Conservation (phyloP, 768 basidiomycete species). For the Pulveroboletus sp. region DNA sequence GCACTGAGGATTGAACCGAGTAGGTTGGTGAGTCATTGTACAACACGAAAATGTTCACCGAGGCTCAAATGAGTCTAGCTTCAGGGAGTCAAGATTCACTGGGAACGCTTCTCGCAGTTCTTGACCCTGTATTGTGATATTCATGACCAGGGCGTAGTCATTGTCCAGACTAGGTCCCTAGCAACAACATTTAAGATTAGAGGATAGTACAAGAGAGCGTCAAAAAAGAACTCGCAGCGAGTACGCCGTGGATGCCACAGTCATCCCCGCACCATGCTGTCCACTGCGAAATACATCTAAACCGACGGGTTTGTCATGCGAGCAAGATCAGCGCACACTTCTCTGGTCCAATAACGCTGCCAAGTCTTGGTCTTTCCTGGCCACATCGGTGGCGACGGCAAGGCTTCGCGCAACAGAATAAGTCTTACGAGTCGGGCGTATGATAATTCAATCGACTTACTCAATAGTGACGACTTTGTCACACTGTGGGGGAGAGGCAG, state of each 20-base stretch:
- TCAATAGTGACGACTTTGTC: slow-evolving; percentile 15
- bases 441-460: slow-evolving; percentile 2
- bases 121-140: not conserved
- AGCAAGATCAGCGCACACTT: slow-evolving; percentile 7
- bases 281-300: slow-evolving; percentile 12
- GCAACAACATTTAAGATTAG: not conserved
- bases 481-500: slow-evolving; percentile 1
- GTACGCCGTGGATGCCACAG: slow-evolving; percentile 14
- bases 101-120: slow-evolving; percentile 7
- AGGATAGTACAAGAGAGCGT: not conserved
- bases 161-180: slow-evolving; percentile 10
- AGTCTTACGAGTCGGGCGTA: not conserved
- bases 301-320: not conserved
- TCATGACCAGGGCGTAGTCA: slow-evolving; percentile 18
- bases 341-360: slow-evolving; percentile 3
- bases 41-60: slow-evolving; percentile 5
- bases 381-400: slow-evolving; percentile 12
- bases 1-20: slow-evolving; percentile 21
- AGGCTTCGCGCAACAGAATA: slow-evolving; percentile 7
- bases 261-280: slow-evolving; percentile 22
- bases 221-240: slow-evolving; percentile 14
- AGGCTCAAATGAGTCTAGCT: slow-evolving; percentile 18
- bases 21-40: not conserved
- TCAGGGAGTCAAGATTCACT: slow-evolving; percentile 12
- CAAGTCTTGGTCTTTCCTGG: slow-evolving; percentile 19